A percentile compares a stretch with the other conserved stretches of the same genome.
Conservation (phyloP, 2,329 filamentous ascomycete genomes). For the Sclerotinia subarctica region DNA sequence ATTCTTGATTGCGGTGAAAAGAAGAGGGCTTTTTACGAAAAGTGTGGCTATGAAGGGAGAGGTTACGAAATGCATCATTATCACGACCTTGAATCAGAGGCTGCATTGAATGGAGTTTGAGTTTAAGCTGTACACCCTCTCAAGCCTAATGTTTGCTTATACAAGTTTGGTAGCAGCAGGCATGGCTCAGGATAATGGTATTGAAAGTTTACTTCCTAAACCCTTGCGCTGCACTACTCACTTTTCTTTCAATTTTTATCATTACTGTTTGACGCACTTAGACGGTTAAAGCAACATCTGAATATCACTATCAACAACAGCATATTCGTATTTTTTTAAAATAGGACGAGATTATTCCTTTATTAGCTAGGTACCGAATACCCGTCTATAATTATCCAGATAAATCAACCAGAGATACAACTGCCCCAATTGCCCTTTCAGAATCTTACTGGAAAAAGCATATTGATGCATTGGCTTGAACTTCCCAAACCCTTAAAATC, state of each 20-base stretch:
- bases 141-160: too few species aligned
- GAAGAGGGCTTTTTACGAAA: conserved; percentile 93
- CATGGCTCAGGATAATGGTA: background rate
- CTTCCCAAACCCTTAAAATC: conserved; percentile 25
- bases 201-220: background rate
- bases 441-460: conserved; percentile 14
- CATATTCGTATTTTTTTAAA: background rate
- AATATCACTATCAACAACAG: background rate
- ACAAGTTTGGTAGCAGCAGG: background rate
- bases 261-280: background rate
- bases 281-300: too few species aligned
- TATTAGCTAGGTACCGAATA: background rate
- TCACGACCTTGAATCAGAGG: conserved; percentile 46
- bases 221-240: background rate
- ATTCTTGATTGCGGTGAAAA: conserved; percentile 94
- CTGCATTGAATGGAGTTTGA: conserved; percentile 23
- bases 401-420: background rate
- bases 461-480: conserved; percentile 20
- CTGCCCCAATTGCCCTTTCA: background rate
- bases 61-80: conserved; percentile 97
- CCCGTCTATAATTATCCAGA: background rate
- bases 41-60: conserved; percentile 75
- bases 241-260: background rate
- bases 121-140: background rate
- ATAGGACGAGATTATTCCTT: background rate